Percentiles rank a stretch among this genome's conserved stretches.
phyloP scores from a whole-genome alignment of 495 filamentous ascomycete genomes.

The Aspergillus coremiiformis region DNA sequence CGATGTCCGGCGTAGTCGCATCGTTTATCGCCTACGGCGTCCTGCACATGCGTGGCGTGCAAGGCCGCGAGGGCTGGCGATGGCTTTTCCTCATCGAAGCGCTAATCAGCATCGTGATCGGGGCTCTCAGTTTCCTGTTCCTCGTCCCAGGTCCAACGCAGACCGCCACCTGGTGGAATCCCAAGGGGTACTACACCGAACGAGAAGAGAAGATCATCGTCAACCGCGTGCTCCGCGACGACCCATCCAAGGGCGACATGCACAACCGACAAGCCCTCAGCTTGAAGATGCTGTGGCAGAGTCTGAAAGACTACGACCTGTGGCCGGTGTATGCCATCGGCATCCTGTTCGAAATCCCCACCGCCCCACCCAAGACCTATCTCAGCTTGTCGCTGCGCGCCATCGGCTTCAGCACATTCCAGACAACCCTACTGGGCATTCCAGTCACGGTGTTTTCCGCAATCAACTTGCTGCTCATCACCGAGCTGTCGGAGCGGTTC shows the following conservation, averaged over 20 bases:
- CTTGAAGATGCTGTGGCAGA: conserved; percentile 43
- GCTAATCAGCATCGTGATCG: conserved; percentile 42
- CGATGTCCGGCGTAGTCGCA: conserved; percentile 7
- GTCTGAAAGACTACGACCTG: conserved; percentile 55
- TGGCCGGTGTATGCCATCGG: conserved; percentile 60
- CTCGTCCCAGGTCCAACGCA: conserved; percentile 45
- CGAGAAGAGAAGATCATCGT: conserved; percentile 62
- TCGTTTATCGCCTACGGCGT: conserved; percentile 8
- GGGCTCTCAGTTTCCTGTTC: conserved; percentile 44
- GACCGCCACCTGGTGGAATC: conserved; percentile 55
- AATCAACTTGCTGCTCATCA: conserved; percentile 36
- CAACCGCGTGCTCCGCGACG: conserved; percentile 62
- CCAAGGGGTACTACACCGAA: conserved; percentile 60
- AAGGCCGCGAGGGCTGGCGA: conserved; percentile 7
- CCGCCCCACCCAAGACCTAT: conserved; percentile 42
- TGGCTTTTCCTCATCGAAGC: conserved; percentile 23
- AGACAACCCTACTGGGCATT: conserved; percentile 48
- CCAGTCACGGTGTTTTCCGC: conserved; percentile 43
- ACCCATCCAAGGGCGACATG: conserved; percentile 58
- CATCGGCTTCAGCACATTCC: conserved; percentile 56
- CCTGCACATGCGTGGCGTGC: conserved; percentile 10
- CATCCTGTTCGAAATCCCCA: conserved; percentile 44
- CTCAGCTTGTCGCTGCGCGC: conserved; percentile 52
- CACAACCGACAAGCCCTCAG: conserved; percentile 51
- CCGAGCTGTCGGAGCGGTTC: conserved; percentile 40